Conservation (phyloP, 768 basidiomycete species). For the Russula earlei region DNA sequence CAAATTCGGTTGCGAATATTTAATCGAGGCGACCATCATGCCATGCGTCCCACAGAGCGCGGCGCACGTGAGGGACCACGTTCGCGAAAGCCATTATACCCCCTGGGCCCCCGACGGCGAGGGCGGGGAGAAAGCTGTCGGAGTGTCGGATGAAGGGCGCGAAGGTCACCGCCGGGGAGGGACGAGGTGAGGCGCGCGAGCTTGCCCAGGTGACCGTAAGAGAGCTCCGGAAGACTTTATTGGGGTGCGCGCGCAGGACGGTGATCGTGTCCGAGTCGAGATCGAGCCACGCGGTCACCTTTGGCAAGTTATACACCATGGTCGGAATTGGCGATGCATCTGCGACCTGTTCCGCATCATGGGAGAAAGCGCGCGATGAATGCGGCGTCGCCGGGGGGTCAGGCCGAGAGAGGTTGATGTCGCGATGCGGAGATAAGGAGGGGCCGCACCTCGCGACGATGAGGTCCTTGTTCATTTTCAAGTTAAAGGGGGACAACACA, state of each 20-base stretch:
- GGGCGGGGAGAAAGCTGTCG: slow-evolving; percentile 56
- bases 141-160: slow-evolving; percentile 69
- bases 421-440: not conserved
- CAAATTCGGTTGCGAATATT: slow-evolving; percentile 52
- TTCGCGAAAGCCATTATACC: slow-evolving; percentile 58
- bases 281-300: slow-evolving; percentile 72
- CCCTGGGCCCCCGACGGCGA: slow-evolving; percentile 54
- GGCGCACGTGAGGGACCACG: slow-evolving; percentile 27
- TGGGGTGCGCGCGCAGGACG: slow-evolving; percentile 63
- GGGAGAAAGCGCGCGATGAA: not conserved
- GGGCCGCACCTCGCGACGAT: slow-evolving; percentile 48
- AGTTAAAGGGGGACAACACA: slow-evolving; percentile 62
- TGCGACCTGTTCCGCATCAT: slow-evolving; percentile 42
- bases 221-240: slow-evolving; percentile 81
- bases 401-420: too few species aligned
- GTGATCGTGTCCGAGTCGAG: slow-evolving; percentile 73
- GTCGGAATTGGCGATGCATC: slow-evolving; percentile 58
- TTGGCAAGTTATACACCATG: slow-evolving; percentile 85
- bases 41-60: slow-evolving; percentile 12
- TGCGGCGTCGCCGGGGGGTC: not conserved
- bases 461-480: slow-evolving; percentile 63
- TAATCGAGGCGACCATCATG: slow-evolving; percentile 37
- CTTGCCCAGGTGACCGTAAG: slow-evolving; percentile 80
- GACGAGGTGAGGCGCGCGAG: slow-evolving; percentile 62
- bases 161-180: slow-evolving; percentile 44